Conservation (phyloP, 345 rosid genomes). For the Citrus unshiu region DNA sequence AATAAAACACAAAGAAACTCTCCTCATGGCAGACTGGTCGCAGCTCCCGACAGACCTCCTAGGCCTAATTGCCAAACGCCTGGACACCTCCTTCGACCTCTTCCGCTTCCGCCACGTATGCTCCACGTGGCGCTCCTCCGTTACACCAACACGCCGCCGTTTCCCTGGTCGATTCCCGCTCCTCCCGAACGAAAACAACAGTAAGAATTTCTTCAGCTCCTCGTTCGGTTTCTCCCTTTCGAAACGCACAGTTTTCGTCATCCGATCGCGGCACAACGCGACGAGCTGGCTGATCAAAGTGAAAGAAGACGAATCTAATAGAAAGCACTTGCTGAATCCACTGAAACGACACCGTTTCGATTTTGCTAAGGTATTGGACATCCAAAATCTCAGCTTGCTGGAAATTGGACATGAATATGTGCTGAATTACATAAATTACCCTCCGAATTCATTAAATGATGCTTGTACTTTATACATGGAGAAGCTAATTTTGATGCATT, state of each 20-base stretch:
- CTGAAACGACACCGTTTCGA: slow-evolving; percentile 39
- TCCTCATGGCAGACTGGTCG: slow-evolving; percentile 69
- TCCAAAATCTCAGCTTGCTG: background rate
- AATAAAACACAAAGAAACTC: background rate
- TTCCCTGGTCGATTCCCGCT: slow-evolving; percentile 42
- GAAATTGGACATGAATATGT: slow-evolving; percentile 13
- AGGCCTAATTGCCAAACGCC: slow-evolving; percentile 41
- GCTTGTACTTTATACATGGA: slow-evolving; percentile 55
- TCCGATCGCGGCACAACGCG: slow-evolving; percentile 32
- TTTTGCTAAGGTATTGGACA: background rate
- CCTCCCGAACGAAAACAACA: slow-evolving; percentile 51
- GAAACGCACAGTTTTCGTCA: slow-evolving; percentile 55
- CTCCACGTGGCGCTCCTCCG: slow-evolving; percentile 69
- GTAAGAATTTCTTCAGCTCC: slow-evolving; percentile 11
- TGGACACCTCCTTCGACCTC: slow-evolving; percentile 54
- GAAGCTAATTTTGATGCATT: slow-evolving; percentile 57
- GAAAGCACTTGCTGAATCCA: slow-evolving; percentile 57
- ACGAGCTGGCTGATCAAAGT: slow-evolving; percentile 63
- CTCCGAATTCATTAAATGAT: slow-evolving; percentile 34
- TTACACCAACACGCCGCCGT: slow-evolving; percentile 31
- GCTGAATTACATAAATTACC: background rate
- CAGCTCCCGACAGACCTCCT: slow-evolving; percentile 69
- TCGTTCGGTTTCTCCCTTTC: slow-evolving; percentile 65
- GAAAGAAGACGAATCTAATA: slow-evolving; percentile 38
- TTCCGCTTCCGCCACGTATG: slow-evolving; percentile 79